phyloP scores from a whole-genome alignment of 805 yeast genomes.

The Wickerhamiella kurtzmanii region DNA sequence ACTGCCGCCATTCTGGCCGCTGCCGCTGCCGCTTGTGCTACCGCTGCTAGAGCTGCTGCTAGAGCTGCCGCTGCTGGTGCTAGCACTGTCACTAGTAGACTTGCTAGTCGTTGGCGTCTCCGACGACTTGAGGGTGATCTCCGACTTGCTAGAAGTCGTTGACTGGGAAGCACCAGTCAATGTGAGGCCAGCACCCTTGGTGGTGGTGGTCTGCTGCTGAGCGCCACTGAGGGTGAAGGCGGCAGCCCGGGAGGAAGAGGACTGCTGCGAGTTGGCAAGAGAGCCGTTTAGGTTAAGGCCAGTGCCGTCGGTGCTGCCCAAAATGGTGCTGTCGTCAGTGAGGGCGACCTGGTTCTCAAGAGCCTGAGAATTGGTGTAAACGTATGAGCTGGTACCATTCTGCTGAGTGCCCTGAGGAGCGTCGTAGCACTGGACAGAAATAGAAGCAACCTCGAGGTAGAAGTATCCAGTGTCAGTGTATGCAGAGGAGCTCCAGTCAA shows the following conservation, averaged over 20 bases:
- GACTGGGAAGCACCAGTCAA: slow-evolving; percentile 14
- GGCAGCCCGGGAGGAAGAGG: slow-evolving; percentile 11
- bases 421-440: slow-evolving; percentile 56
- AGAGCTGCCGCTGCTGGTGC: not conserved
- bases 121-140: not conserved
- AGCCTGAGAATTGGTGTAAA: slow-evolving; percentile 38
- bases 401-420: slow-evolving; percentile 44
- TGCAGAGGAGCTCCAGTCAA: slow-evolving; percentile 72
- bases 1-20: not conserved
- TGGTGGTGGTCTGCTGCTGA: slow-evolving; percentile 2
- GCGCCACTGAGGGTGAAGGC: slow-evolving; percentile 12
- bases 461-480: slow-evolving; percentile 67
- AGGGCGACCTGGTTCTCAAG: slow-evolving; percentile 38
- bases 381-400: slow-evolving; percentile 38
- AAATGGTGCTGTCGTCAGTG: slow-evolving; percentile 46
- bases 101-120: not conserved
- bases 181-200: slow-evolving; percentile 10
- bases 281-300: slow-evolving; percentile 40
- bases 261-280: slow-evolving; percentile 10
- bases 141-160: slow-evolving; percentile 14
- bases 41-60: not conserved
- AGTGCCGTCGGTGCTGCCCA: slow-evolving; percentile 47
- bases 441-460: slow-evolving; percentile 48
- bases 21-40: not conserved
- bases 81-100: too few species aligned